Evolutionary conservation across 31 red algal genomes (phyloP), one percentile per base, ranked within the genome.

Genomic region (Odonthalia washingtoniensis): DNA sequence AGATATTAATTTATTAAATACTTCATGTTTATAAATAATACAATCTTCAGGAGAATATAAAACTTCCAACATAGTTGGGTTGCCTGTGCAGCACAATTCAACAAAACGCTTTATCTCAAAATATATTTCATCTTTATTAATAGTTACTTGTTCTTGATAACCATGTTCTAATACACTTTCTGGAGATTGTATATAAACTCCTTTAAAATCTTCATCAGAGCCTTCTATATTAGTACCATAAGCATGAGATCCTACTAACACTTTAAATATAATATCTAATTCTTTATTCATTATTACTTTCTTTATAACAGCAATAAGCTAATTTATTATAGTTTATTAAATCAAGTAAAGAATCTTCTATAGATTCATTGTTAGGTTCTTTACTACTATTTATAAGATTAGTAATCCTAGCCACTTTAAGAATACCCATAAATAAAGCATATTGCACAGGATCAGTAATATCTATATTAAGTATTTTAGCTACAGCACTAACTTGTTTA

Each of bases 21-120:
- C 35, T 76, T 34, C 33, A 45, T 40, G 41, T 41, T 76, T 76
- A 76, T 39, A 76, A 34, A 39, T 41, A 41, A 76, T 76, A 76
- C 38, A 76, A 43, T 76, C 72, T 31, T 40, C 72, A 31, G 72
- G 72, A 28, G 37, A 38, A 76, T 76, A 43, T 30, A 76, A 45
- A 30, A 76, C 26, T 38, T 76, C 72, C 35, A 76, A 30, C 35
- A 76, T 76, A 38, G 30, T 76, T 40, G 72, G 72, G 41, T 76
- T 76, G 37, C 38, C 38, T 41, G 27, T 45, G 33, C 28, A 30
- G 35, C 30, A 41, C 41, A 76, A 39, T 41, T 34, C 26, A 31
- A 76, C 38, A 34, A 76, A 34, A 28, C 37, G 30, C 27, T 38
- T 38, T 38, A 76, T 30, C 41, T 76, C 72, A 44, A 44, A 44